These are phyloP conservation scores for Geosmithia putterillii DNA, from an alignment of 2,329 filamentous ascomycete genomes.

Conservation along the genomic window DNA sequence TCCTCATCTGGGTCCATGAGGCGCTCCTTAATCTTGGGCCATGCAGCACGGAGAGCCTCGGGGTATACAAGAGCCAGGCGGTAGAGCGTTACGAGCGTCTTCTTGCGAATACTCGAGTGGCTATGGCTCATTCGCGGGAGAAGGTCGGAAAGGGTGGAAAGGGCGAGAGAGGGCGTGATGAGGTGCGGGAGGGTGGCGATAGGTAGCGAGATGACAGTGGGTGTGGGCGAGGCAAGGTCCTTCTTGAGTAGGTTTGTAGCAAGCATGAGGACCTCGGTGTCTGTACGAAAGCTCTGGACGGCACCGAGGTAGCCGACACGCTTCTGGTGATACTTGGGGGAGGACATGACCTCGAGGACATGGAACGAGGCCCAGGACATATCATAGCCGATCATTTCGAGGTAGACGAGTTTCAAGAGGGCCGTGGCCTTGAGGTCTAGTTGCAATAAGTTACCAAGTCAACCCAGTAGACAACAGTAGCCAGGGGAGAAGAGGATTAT, in stretches of 20 bases:
- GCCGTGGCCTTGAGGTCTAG: conserved; percentile 91
- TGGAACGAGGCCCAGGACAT: conserved; percentile 99
- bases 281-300: conserved; percentile 88
- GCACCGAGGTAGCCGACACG: conserved; percentile 89
- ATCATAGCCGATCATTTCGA: conserved; percentile 98
- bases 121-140: conserved; percentile 80
- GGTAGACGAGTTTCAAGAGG: conserved; percentile 87
- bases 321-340: conserved; percentile 87
- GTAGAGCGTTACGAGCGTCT: conserved; percentile 90
- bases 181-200: conserved; percentile 88
- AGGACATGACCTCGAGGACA: conserved; percentile 98
- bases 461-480: not conserved
- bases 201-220: conserved; percentile 72
- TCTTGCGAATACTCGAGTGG: conserved; percentile 78
- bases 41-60: conserved; percentile 80
- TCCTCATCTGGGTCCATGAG: conserved; percentile 85
- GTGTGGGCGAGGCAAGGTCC: conserved; percentile 63
- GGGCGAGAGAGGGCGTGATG: conserved; percentile 81
- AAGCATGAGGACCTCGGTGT: conserved; percentile 95
- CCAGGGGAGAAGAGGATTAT: not conserved
- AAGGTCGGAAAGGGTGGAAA: conserved; percentile 78
- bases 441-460: conserved; percentile 1
- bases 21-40: conserved; percentile 95
- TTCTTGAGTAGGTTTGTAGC: conserved; percentile 96
- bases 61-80: conserved; percentile 91